Evolutionary conservation across 441 rosid genomes (phyloP).

Genomic region (Erodium texanum): DNA sequence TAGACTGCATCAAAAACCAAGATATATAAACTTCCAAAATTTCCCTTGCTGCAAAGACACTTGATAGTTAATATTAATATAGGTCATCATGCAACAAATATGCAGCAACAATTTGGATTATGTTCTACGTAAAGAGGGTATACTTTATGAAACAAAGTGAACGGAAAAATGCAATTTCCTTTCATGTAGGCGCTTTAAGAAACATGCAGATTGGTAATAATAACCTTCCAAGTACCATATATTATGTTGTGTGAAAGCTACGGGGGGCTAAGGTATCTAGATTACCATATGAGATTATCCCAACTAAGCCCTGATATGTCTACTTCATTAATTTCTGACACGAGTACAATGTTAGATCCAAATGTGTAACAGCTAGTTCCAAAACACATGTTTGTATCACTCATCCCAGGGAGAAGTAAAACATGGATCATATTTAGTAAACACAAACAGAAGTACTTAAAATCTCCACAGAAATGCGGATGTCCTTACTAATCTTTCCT

Average conservation of each 20-base stretch:
- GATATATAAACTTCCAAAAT: neutral
- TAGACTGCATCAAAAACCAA: conserved; percentile 39
- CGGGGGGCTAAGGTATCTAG: neutral
- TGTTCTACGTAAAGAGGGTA: neutral
- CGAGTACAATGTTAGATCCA: neutral
- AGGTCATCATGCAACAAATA: neutral
- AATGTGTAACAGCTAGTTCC: neutral
- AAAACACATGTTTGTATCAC: neutral
- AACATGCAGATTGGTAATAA: neutral
- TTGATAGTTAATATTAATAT: no score
- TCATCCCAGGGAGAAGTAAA: neutral
- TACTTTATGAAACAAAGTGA: neutral
- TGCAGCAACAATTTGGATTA: neutral
- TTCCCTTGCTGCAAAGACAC: no score
- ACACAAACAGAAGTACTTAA: neutral
- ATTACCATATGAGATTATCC: neutral
- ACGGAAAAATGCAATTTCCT: neutral
- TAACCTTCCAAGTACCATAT: neutral
- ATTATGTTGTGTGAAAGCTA: neutral
- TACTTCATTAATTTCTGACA: neutral
- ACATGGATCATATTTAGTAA: neutral
- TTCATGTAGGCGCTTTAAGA: neutral
- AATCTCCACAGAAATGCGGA: neutral
- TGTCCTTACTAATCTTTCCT: no score
- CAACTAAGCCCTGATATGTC: neutral